Evolutionary conservation across 1,284 basidiomycete species (phyloP), one percentile per base, ranked within the genome.

Genomic region (Puccinia polysora): DNA sequence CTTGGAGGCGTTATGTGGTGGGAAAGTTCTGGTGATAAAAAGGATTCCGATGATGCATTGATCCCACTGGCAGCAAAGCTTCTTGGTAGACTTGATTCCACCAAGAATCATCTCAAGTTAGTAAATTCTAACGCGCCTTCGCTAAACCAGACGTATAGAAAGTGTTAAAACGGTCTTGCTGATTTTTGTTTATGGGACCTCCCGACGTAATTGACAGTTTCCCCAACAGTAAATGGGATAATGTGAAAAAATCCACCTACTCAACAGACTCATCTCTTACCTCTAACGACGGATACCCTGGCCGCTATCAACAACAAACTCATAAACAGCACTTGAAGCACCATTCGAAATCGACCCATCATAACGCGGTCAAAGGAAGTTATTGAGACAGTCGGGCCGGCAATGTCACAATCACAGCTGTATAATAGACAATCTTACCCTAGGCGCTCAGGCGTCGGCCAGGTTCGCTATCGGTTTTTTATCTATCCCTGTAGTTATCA

Each of bases 1-100:
- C 49, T 72, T 10, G 70, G 70, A 32, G 70, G 70, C 25, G 70
- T 72, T 8, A 72, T 72, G 70, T 72, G 70, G 70, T 72, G 70
- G 70, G 70, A 72, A 58, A 72, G 70, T 50, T 72, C 70, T 0
- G 70, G 59, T 28, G 70, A 72, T 25, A 72, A 72, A 38, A 32
- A 58, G 10, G 43, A 50, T 7, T 52, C 49, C 15, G 62, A 52
- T 12, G 55, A 49, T 14, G 59, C 70, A 2, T 25, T 72, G 30
- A 65, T 72, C 32, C 70, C 70, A 6, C 34, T 72, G 52, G 70
- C 70, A 43, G 70, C 70, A 8, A 55, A 62, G n/a, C 36, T 55
- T 40, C 52, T 72, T 43, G 70, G 70, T n/a, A 64, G 56, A 12
- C 50, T 72, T 23, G 70, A 72, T 34, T 52, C 50, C 23, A 72